These are phyloP conservation scores for Geotrichum carabidarum DNA, from an alignment of 1,139 yeast species.

Conservation along the genomic window DNA sequence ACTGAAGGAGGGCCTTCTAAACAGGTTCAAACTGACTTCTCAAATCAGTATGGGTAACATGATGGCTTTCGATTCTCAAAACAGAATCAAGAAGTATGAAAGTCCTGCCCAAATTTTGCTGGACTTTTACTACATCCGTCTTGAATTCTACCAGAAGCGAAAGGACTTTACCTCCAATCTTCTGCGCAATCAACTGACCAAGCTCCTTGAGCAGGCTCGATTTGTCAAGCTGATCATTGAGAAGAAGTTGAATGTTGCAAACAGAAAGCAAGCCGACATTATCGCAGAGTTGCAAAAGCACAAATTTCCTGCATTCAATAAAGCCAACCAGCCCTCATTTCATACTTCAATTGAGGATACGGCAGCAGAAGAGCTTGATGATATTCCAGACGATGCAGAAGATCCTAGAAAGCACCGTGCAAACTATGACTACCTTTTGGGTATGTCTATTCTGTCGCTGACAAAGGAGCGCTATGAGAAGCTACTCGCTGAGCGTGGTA, in stretches of 20 bases:
- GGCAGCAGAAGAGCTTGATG: slow-evolving; percentile 37
- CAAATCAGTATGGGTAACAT: slow-evolving; percentile 72
- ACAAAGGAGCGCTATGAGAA: slow-evolving; percentile 84
- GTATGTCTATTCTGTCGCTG: slow-evolving; percentile 89
- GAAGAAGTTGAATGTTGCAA: slow-evolving; percentile 60
- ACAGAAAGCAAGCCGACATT: slow-evolving; percentile 63
- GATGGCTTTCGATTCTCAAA: slow-evolving; percentile 95
- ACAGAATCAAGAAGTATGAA: slow-evolving; percentile 79
- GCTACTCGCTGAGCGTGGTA: slow-evolving; percentile 64
- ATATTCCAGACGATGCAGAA: slow-evolving; percentile 30
- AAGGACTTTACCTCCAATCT: slow-evolving; percentile 72
- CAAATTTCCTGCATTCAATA: slow-evolving; percentile 73
- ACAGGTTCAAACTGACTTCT: slow-evolving; percentile 72
- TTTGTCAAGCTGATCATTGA: slow-evolving; percentile 89
- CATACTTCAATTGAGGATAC: slow-evolving; percentile 38
- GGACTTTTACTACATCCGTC: slow-evolving; percentile 80
- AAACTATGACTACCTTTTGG: slow-evolving; percentile 48
- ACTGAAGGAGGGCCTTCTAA: slow-evolving; percentile 66
- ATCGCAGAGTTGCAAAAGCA: slow-evolving; percentile 57
- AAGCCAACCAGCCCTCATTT: slow-evolving; percentile 55
- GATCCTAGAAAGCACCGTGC: slow-evolving; percentile 40
- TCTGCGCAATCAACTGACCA: slow-evolving; percentile 68
- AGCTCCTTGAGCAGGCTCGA: slow-evolving; percentile 76
- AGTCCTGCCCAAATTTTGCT: slow-evolving; percentile 68
- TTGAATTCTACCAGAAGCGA: slow-evolving; percentile 86